A percentile compares a stretch with the other conserved stretches of the same genome.
phyloP scores from a whole-genome alignment of 768 basidiomycete species.

The Psilocybe cyanescens region DNA sequence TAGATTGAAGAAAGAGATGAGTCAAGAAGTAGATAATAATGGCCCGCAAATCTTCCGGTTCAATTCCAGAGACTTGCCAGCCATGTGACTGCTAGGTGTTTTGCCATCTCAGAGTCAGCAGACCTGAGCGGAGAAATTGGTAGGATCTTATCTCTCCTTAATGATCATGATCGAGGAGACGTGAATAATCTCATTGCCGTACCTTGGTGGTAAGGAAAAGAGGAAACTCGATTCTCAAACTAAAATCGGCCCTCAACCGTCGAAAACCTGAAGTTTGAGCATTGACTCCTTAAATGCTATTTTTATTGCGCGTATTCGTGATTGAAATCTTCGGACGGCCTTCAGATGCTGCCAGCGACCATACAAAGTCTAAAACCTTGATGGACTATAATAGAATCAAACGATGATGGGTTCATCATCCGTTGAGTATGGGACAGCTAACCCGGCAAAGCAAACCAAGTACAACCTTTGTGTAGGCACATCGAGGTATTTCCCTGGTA shows the following conservation, averaged over 20 bases:
- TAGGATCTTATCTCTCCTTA: neutral
- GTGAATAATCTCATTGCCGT: neutral
- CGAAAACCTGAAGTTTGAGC: neutral
- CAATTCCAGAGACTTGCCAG: neutral
- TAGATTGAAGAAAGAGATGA: neutral
- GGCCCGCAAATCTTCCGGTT: constrained; percentile 3
- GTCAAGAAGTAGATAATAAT: neutral
- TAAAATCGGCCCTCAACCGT: neutral
- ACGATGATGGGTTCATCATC: neutral
- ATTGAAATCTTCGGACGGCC: constrained; percentile 29
- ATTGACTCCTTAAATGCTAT: no score
- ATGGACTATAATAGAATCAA: constrained; percentile 53
- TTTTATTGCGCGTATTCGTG: no score
- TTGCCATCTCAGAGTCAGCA: neutral
- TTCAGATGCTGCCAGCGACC: constrained; percentile 52
- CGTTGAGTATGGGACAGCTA: constrained; percentile 20
- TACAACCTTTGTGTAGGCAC: constrained; percentile 83
- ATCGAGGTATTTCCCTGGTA: constrained; percentile 76
- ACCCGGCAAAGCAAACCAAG: constrained; percentile 80
- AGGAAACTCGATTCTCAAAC: neutral
- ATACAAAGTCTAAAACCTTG: constrained; percentile 74
- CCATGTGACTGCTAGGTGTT: constrained; percentile 2
- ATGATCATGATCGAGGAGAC: neutral
- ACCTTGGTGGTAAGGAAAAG: neutral
- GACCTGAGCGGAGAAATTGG: neutral